These are phyloP conservation scores for Aureoboletus auriporus DNA, from an alignment of 768 basidiomycete genomes.

Conservation along the genomic window DNA sequence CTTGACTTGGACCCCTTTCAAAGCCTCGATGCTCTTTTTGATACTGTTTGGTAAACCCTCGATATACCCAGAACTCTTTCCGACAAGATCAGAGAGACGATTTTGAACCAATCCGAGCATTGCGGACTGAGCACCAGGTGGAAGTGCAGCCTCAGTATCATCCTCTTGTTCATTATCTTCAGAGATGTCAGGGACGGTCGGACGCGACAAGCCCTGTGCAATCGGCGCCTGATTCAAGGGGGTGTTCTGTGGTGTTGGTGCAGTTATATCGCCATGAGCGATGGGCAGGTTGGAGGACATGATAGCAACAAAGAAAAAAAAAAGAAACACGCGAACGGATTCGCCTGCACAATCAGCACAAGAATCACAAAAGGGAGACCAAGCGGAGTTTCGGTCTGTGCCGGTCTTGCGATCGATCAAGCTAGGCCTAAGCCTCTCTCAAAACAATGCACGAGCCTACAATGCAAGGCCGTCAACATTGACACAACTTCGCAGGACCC, in stretches of 20 bases:
- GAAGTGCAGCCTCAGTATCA: conserved; percentile 45
- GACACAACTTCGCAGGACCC: too few species aligned
- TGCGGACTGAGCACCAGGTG: conserved; percentile 50
- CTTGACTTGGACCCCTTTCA: conserved; percentile 92
- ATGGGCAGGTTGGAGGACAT: conserved; percentile 76
- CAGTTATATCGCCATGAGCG: conserved; percentile 55
- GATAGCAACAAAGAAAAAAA: conserved; percentile 25
- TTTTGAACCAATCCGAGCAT: conserved; percentile 87
- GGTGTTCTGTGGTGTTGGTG: conserved; percentile 95
- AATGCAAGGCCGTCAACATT: too few species aligned
- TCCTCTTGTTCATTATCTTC: conserved; percentile 76
- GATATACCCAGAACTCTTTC: conserved; percentile 92
- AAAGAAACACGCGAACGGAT: conserved; percentile 14
- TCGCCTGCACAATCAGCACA: conserved; percentile 22
- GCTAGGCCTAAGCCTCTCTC: too few species aligned
- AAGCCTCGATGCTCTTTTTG: conserved; percentile 80
- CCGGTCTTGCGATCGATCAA: conserved; percentile 10
- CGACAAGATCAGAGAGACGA: conserved; percentile 79
- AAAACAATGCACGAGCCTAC: too few species aligned
- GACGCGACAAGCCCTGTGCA: conserved; percentile 73
- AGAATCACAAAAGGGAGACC: conserved; percentile 18
- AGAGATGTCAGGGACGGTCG: conserved; percentile 82
- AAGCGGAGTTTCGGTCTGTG: conserved; percentile 36
- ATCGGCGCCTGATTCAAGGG: conserved; percentile 82
- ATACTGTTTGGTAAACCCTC: conserved; percentile 80